Conservation (phyloP, 2,329 filamentous ascomycete species). For the Akanthomyces dipterigenus region DNA sequence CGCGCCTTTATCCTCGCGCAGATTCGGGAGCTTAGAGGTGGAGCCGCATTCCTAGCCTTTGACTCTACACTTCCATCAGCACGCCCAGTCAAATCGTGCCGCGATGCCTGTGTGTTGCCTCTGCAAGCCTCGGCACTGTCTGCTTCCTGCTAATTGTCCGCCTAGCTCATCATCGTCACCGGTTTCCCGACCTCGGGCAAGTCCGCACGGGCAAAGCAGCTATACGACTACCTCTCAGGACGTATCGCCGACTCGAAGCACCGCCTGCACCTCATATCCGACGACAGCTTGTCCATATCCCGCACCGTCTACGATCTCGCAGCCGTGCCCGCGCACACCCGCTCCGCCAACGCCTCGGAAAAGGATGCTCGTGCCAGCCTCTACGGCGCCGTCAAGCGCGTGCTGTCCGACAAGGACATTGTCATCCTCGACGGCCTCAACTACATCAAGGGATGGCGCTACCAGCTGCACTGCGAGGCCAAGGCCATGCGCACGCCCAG, state of each 20-base stretch:
- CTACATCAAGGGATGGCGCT: conserved; percentile 87
- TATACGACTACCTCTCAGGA: conserved; percentile 56
- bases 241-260: conserved; percentile 49
- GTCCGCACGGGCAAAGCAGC: conserved; percentile 58
- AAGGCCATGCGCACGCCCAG: conserved; percentile 71
- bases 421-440: conserved; percentile 76
- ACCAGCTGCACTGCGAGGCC: conserved; percentile 78
- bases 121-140: neutral
- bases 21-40: neutral
- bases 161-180: conserved; percentile 59
- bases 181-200: conserved; percentile 64
- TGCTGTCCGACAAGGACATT: conserved; percentile 64
- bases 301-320: conserved; percentile 63
- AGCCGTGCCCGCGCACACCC: conserved; percentile 49
- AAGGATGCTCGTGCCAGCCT: conserved; percentile 74
- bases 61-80: neutral
- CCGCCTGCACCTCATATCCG: conserved; percentile 67
- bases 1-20: neutral
- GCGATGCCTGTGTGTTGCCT: neutral
- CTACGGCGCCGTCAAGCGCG: conserved; percentile 72
- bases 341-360: conserved; percentile 67
- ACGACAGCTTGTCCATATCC: conserved; percentile 62
- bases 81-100: too few relatives aligned
- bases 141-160: neutral
- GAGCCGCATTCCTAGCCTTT: neutral